Evolutionary conservation across 2,329 filamentous ascomycete genomes (phyloP).

Genomic region (Helotiales sp.): DNA sequence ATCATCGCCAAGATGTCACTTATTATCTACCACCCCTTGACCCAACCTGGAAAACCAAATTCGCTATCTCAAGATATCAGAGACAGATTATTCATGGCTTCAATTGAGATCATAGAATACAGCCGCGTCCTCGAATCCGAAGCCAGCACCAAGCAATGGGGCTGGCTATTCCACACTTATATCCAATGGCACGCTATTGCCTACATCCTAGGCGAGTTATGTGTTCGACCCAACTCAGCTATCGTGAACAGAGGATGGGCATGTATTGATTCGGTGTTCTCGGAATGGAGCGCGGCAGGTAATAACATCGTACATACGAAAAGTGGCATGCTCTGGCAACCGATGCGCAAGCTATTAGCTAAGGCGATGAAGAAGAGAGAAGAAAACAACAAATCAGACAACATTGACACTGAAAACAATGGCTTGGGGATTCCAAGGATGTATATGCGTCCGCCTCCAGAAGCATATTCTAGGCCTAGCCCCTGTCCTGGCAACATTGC

Average conservation of each 20-base stretch:
- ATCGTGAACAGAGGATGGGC: conserved; percentile 43
- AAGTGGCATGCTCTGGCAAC: conserved; percentile 62
- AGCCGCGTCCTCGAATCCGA: conserved; percentile 40
- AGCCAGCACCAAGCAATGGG: conserved; percentile 40
- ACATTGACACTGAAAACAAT: neutral
- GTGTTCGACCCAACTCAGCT: conserved; percentile 36
- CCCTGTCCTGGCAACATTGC: conserved; percentile 13
- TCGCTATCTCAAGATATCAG: conserved; percentile 36
- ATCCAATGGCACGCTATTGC: conserved; percentile 47
- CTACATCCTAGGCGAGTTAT: conserved; percentile 43
- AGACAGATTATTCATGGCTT: conserved; percentile 38
- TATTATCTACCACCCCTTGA: conserved; percentile 38
- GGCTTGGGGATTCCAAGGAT: conserved; percentile 14
- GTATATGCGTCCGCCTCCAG: conserved; percentile 12
- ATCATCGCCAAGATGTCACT: conserved; percentile 42
- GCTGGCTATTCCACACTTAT: conserved; percentile 42
- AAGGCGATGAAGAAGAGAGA: conserved; percentile 55
- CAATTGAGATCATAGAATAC: conserved; percentile 44
- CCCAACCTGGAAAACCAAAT: conserved; percentile 29
- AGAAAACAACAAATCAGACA: conserved; percentile 42
- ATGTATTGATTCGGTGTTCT: conserved; percentile 37
- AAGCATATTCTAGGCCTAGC: conserved; percentile 1
- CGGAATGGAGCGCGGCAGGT: conserved; percentile 22
- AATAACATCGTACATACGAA: conserved; percentile 36
- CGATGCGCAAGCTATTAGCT: conserved; percentile 58